Conservation (phyloP, 768 basidiomycete genomes). For the Termitomyces sp. region DNA sequence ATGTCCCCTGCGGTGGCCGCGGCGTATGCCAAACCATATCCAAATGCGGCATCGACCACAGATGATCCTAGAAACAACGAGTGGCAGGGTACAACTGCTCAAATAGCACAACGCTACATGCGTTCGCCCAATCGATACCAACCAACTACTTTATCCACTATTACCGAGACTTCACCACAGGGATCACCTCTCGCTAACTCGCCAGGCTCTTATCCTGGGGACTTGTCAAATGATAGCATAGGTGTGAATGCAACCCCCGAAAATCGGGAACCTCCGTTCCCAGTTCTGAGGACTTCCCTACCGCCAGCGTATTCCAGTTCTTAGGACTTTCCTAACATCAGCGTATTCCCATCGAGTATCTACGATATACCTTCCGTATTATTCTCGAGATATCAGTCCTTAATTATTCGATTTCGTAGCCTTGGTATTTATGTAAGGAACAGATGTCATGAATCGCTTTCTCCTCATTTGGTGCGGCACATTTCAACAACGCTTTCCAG, state of each 20-base stretch:
- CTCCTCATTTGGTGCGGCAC: slow-evolving; percentile 11
- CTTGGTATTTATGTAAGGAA: background rate
- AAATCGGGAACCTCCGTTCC: slow-evolving; percentile 5
- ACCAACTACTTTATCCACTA: slow-evolving; percentile 14
- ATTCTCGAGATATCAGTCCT: background rate
- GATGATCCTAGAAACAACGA: background rate
- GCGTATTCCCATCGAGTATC: background rate
- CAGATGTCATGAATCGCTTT: background rate
- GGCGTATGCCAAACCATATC: slow-evolving; percentile 7
- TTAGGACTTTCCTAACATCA: background rate
- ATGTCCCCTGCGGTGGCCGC: slow-evolving; percentile 6
- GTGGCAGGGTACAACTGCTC: slow-evolving; percentile 14
- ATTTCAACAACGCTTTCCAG: slow-evolving; percentile 26
- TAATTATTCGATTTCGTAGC: background rate
- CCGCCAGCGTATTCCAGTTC: slow-evolving; percentile 8
- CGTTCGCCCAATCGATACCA: slow-evolving; percentile 13
- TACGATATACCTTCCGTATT: background rate
- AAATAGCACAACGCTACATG: slow-evolving; percentile 11
- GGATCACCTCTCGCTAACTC: slow-evolving; percentile 12
- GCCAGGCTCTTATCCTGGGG: slow-evolving; percentile 6
- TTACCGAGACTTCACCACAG: slow-evolving; percentile 15
- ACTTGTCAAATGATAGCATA: background rate
- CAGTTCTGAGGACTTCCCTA: background rate
- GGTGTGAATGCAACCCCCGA: background rate
- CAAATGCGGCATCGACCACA: background rate